phyloP scores from a whole-genome alignment of 768 basidiomycete genomes.

The Suillus ampliporus region DNA sequence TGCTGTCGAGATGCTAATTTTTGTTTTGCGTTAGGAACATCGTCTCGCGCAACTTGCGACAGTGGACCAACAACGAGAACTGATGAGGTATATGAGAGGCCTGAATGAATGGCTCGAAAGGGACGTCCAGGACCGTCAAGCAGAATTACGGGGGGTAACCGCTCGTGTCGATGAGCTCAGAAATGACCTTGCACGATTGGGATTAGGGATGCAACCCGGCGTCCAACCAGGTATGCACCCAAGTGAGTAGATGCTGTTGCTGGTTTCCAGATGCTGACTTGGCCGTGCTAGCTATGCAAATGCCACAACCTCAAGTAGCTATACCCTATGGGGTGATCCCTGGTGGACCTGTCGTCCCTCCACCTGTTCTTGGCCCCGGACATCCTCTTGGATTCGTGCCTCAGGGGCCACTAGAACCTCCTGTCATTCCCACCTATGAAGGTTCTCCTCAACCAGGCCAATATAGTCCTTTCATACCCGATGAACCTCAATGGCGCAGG shows the following conservation, averaged over 20 bases:
- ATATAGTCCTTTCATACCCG: constrained; percentile 33
- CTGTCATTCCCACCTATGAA: constrained; percentile 28
- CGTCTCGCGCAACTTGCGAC: constrained; percentile 74
- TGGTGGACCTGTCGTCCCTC: constrained; percentile 17
- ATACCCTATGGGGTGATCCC: constrained; percentile 28
- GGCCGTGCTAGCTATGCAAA: constrained; percentile 23
- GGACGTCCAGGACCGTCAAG: constrained; percentile 80
- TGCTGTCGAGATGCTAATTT: constrained; percentile 12
- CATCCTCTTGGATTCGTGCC: constrained; percentile 32
- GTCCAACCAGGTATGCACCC: constrained; percentile 18
- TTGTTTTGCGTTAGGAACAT: constrained; percentile 61
- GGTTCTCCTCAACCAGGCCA: constrained; percentile 12
- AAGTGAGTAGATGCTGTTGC: neutral
- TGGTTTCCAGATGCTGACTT: neutral
- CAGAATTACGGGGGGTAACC: constrained; percentile 69
- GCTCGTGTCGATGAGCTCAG: constrained; percentile 60
- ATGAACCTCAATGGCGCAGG: constrained; percentile 18
- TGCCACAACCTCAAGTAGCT: constrained; percentile 31
- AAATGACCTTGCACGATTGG: constrained; percentile 50
- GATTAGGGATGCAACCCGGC: constrained; percentile 49
- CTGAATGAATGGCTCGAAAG: constrained; percentile 82
- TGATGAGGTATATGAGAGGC: constrained; percentile 78
- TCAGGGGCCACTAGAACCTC: constrained; percentile 17
- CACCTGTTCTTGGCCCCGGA: constrained; percentile 21
- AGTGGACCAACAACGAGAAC: constrained; percentile 77